Evolutionary conservation across 148 eudicot genomes (phyloP), one percentile per base, ranked within the genome.

Genomic region (Cornus kousa): DNA sequence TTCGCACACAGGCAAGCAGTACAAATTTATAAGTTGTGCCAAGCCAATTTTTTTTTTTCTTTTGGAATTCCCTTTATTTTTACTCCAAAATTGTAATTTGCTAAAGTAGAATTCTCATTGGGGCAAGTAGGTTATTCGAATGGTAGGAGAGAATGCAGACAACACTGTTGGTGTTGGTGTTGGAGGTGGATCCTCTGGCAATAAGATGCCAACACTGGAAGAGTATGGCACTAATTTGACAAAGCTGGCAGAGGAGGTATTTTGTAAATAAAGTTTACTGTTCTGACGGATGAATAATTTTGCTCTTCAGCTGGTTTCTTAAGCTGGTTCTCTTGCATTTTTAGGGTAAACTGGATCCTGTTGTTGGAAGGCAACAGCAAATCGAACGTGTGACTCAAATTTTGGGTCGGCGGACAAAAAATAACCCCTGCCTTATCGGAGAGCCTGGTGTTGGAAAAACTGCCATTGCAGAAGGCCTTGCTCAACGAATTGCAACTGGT

Each of bases 401-500:
- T 77, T 80, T 95, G 81, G 93, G 98, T 33, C 84, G 97, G 71
- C 83, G 97, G 64, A 93, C 96, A 24, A 95, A 95, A 66, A 95
- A 95, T 71, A 95, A 95, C 76, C 98, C 98, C 9, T 95, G 98
- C 83, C 97, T 95, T 65, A 88, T 93, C 84, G 97, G 99, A 81
- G 97, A 95, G 75, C 99, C 99, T 39, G 98, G 99, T 82, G 98
- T 95, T 73, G 99, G 98, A 46, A 95, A 95, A 87, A 95, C 98
- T 57, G 96, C 97, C 6, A 91, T 95, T 80, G 98, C 97, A 9
- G 97, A 95, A 84, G 98, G 98, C 68, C 96, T 95, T 39, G 97
- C 99, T 69, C 99, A 90, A 86, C 86, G 93, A 81, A 95, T 95
- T 74, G 94, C 94, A 10, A 88, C 12, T 40, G 97, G 94, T 43